Percentiles rank a stretch among this genome's conserved stretches.
phyloP scores from a whole-genome alignment of 179 eudicot species.

The Sideroxylon spinosum region DNA sequence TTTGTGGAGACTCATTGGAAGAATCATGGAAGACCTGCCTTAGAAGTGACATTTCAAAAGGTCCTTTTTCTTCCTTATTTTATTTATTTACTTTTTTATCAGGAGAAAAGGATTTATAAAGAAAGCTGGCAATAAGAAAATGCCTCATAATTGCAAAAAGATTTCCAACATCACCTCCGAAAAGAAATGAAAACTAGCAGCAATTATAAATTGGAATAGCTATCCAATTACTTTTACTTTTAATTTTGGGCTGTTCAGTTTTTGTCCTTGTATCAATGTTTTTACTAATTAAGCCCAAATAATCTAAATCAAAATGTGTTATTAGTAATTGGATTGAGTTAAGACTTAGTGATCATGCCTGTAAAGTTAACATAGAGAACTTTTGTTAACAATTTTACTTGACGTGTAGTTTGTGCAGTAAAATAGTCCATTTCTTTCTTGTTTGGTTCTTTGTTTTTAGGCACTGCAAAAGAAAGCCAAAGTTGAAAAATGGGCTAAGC shows the following conservation, averaged over 20 bases:
- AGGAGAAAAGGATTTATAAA: no score
- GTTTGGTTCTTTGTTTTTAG: constrained; percentile 25
- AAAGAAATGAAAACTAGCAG: no score
- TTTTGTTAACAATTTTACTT: background rate
- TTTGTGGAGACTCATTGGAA: constrained; percentile 53
- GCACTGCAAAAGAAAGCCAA: constrained; percentile 49
- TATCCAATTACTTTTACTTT: background rate
- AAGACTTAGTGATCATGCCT: background rate
- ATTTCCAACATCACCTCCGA: no score
- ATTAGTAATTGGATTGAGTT: background rate
- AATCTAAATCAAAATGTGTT: background rate
- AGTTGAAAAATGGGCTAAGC: constrained; percentile 52
- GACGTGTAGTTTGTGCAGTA: background rate
- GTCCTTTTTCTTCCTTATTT: constrained; percentile 24
- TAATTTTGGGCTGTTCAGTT: background rate
- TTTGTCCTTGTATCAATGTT: background rate
- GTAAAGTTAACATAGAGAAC: background rate
- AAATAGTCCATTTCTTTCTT: background rate
- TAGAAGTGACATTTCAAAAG: constrained; percentile 48
- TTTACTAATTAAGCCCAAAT: background rate
- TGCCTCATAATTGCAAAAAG: no score
- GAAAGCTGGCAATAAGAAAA: no score
- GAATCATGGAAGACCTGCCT: constrained; percentile 54
- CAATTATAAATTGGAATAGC: no score
- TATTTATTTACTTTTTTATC: no score